These are phyloP conservation scores for Kalmusia sp. DNA, from an alignment of 2,329 filamentous ascomycete genomes.

Conservation along the genomic window DNA sequence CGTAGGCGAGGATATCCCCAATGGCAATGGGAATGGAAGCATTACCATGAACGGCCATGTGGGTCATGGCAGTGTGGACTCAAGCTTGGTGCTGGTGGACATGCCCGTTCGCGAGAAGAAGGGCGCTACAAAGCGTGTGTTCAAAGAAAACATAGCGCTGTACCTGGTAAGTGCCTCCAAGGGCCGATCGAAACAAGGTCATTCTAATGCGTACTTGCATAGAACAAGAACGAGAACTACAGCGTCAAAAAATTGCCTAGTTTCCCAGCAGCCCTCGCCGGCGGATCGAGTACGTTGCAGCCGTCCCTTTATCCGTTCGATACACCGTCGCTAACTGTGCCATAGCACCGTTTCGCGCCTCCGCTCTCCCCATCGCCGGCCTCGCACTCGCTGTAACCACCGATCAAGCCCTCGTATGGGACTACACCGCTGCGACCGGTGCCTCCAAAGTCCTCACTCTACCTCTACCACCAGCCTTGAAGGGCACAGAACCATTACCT, in stretches of 20 bases:
- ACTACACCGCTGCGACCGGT: conserved; percentile 71
- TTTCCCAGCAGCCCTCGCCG: conserved; percentile 77
- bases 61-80: conserved; percentile 33
- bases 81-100: conserved; percentile 41
- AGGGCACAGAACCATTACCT: conserved; percentile 74
- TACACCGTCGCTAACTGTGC: conserved; percentile 21
- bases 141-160: conserved; percentile 72
- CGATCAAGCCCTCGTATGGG: conserved; percentile 87
- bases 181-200: conserved; percentile 1
- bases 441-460: conserved; percentile 79
- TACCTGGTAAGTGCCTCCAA: conserved; percentile 64
- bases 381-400: conserved; percentile 83
- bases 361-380: conserved; percentile 64
- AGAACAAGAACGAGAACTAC: conserved; percentile 87
- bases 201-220: conserved; percentile 16
- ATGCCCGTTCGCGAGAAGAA: conserved; percentile 52
- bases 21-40: conserved; percentile 41
- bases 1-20: conserved; percentile 25
- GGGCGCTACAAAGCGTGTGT: conserved; percentile 57
- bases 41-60: conserved; percentile 41
- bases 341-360: conserved; percentile 46
- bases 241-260: conserved; percentile 84
- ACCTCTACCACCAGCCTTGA: conserved; percentile 75
- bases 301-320: conserved; percentile 15
- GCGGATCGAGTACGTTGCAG: conserved; percentile 66